A percentile compares a stretch with the other conserved stretches of the same genome.
Evolutionary conservation across 2,329 filamentous ascomycete species (phyloP).

Genomic region (Monilinia fructicola): DNA sequence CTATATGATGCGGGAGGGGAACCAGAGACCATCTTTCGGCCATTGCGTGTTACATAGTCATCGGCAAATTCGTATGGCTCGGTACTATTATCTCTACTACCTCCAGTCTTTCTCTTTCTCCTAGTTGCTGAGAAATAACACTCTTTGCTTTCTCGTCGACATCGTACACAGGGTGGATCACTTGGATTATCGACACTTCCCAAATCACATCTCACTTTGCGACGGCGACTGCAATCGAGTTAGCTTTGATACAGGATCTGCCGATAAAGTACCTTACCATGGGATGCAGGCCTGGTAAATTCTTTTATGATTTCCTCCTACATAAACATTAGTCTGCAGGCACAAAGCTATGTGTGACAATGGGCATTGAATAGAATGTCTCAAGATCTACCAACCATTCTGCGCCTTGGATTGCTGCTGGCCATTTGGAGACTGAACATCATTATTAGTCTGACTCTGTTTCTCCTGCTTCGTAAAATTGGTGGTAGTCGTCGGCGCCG

Average conservation of each 20-base stretch:
- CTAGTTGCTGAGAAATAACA: constrained; percentile 96
- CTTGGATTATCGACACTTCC: constrained; percentile 87
- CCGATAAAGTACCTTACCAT: constrained; percentile 34
- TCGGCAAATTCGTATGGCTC: constrained; percentile 45
- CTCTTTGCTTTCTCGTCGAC: constrained; percentile 90
- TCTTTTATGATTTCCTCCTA: constrained; percentile 21
- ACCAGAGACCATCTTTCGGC: constrained; percentile 62
- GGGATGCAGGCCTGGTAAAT: constrained; percentile 50
- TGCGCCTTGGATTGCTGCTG: constrained; percentile 18
- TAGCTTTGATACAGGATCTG: background rate
- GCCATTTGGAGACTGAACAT: constrained; percentile 11
- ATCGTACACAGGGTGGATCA: constrained; percentile 90
- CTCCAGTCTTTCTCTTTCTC: constrained; percentile 80
- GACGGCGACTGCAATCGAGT: constrained; percentile 43
- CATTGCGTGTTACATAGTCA: constrained; percentile 72
- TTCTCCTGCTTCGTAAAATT: constrained; percentile 22
- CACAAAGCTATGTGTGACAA: constrained; percentile 13
- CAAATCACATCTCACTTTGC: constrained; percentile 58
- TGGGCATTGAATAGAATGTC: background rate
- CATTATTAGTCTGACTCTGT: constrained; percentile 7
- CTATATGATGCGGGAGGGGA: constrained; percentile 41
- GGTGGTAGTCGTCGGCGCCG: constrained; percentile 7
- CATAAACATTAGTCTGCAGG: constrained; percentile 8
- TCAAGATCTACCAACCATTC: constrained; percentile 13
- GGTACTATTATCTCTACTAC: constrained; percentile 50